These are phyloP conservation scores for Cyberlindnera mrakii DNA, from an alignment of 805 yeast genomes.

Conservation along the genomic window DNA sequence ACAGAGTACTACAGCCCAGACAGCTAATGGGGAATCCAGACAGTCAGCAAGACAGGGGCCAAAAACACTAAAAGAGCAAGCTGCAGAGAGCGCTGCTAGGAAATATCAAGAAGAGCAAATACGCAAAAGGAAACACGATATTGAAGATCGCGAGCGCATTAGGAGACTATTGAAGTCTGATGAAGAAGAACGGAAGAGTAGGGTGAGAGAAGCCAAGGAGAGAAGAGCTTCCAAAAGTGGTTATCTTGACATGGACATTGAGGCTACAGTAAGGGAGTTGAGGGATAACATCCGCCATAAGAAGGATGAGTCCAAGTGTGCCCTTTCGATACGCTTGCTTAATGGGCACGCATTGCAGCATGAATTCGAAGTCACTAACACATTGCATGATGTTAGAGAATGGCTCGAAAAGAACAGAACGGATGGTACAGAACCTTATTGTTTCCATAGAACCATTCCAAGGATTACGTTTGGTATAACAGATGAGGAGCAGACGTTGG, in stretches of 20 bases:
- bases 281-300: slow-evolving; percentile 17
- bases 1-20: slow-evolving; percentile 1
- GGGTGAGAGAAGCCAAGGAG: slow-evolving; percentile 11
- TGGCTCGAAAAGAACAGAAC: slow-evolving; percentile 53
- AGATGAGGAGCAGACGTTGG: slow-evolving; percentile 52
- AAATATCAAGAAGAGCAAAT: slow-evolving; percentile 33
- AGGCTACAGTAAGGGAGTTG: slow-evolving; percentile 17
- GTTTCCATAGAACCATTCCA: slow-evolving; percentile 49
- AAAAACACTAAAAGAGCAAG: slow-evolving; percentile 33
- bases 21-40: neutral
- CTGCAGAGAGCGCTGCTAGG: slow-evolving; percentile 33
- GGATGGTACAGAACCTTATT: slow-evolving; percentile 38
- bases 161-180: slow-evolving; percentile 47
- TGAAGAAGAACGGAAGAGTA: slow-evolving; percentile 36
- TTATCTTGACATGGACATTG: slow-evolving; percentile 25
- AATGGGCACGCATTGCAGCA: slow-evolving; percentile 58
- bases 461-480: slow-evolving; percentile 55
- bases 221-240: slow-evolving; percentile 18
- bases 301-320: slow-evolving; percentile 24
- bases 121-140: slow-evolving; percentile 30
- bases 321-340: slow-evolving; percentile 54
- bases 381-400: slow-evolving; percentile 51
- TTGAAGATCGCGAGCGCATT: slow-evolving; percentile 51
- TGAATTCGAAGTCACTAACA: slow-evolving; percentile 39
- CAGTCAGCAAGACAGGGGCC: slow-evolving; percentile 2